Percentiles rank a stretch among this genome's conserved stretches.
These are phyloP conservation scores for Colletotrichum graminicola DNA, from an alignment of 2,329 filamentous ascomycete genomes.

Conservation along the genomic window DNA sequence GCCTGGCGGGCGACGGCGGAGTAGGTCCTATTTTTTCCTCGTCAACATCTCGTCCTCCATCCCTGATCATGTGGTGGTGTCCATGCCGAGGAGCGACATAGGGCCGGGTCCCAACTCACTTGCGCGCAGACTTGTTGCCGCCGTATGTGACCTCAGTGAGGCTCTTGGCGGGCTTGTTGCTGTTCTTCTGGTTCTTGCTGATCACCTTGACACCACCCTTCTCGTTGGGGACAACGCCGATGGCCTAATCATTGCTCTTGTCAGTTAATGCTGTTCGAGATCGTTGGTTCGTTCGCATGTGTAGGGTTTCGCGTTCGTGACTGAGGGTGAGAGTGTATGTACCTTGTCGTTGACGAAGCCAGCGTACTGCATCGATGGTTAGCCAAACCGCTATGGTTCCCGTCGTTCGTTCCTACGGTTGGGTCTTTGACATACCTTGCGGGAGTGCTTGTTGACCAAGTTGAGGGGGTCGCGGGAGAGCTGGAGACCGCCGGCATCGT, in stretches of 20 bases:
- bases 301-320: background rate
- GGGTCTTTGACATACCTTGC: conserved; percentile 74
- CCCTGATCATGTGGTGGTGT: background rate
- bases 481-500: conserved; percentile 80
- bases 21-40: conserved; percentile 76
- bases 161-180: conserved; percentile 79
- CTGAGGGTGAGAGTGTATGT: conserved; percentile 48
- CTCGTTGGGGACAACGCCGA: conserved; percentile 81
- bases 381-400: conserved; percentile 46
- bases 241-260: conserved; percentile 68
- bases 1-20: conserved; percentile 85
- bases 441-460: conserved; percentile 89
- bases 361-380: conserved; percentile 74
- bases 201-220: conserved; percentile 84
- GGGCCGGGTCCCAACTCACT: conserved; percentile 67
- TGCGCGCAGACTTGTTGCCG: conserved; percentile 77
- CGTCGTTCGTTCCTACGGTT: background rate
- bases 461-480: conserved; percentile 97
- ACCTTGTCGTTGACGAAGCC: conserved; percentile 96
- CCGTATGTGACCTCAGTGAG: conserved; percentile 76
- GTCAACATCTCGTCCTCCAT: conserved; percentile 7
- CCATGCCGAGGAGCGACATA: background rate
- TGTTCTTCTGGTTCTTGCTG: conserved; percentile 84
- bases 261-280: conserved; percentile 32
- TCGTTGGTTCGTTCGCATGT: conserved; percentile 39